Evolutionary conservation across 106 monocot genomes (phyloP).

Genomic region (Allium fistulosum): DNA sequence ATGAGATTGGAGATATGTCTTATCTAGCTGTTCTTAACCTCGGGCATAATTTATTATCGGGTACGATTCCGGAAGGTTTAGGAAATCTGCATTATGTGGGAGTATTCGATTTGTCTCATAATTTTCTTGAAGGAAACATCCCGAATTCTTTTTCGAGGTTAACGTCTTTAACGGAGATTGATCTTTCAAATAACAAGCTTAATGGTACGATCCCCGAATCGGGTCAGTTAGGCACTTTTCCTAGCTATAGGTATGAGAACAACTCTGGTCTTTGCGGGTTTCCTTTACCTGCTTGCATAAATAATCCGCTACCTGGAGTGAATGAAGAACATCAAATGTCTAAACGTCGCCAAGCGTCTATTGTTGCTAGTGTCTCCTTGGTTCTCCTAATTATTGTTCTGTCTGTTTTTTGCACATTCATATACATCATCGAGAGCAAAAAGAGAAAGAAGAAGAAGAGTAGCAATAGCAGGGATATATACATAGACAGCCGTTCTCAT

Average conservation of each 20-base stretch:
- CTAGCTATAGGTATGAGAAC: constrained; percentile 53
- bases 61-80: constrained; percentile 56
- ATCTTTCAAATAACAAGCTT: constrained; percentile 85
- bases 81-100: constrained; percentile 41
- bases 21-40: constrained; percentile 83
- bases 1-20: constrained; percentile 66
- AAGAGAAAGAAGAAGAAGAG: constrained; percentile 36
- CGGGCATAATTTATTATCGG: constrained; percentile 74
- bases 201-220: constrained; percentile 75
- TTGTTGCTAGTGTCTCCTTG: constrained; percentile 57
- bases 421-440: constrained; percentile 49
- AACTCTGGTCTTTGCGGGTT: constrained; percentile 56
- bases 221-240: constrained; percentile 70
- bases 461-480: constrained; percentile 25
- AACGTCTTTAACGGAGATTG: constrained; percentile 69
- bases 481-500: constrained; percentile 53
- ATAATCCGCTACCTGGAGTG: background rate
- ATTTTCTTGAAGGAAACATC: constrained; percentile 63
- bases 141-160: constrained; percentile 50
- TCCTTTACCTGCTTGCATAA: constrained; percentile 21
- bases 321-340: constrained; percentile 18
- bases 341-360: constrained; percentile 52
- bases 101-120: constrained; percentile 82
- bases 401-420: constrained; percentile 50
- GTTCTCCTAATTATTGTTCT: constrained; percentile 66